phyloP scores from a whole-genome alignment of 2,329 filamentous ascomycete genomes.

The Trichoderma sp. region DNA sequence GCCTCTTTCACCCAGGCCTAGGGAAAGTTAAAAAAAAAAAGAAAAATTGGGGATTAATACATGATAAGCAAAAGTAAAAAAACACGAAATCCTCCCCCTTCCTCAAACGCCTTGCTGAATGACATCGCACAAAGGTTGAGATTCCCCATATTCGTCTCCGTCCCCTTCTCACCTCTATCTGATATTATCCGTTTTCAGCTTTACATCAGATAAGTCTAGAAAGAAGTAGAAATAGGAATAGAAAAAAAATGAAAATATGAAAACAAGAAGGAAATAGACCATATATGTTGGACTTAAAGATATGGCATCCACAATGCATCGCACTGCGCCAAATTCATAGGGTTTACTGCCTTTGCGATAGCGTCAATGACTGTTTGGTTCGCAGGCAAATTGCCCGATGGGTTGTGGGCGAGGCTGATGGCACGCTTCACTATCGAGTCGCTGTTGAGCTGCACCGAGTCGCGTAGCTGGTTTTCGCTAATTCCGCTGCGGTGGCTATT shows the following conservation, averaged over 20 bases:
- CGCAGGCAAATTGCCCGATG: constrained; percentile 80
- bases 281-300: constrained; percentile 55
- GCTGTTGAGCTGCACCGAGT: constrained; percentile 81
- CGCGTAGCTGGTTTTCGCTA: constrained; percentile 68
- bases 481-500: constrained; percentile 64
- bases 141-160: neutral
- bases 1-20: neutral
- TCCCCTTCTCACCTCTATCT: neutral
- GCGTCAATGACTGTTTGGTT: constrained; percentile 97
- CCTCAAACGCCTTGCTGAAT: constrained; percentile 16
- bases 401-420: constrained; percentile 76
- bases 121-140: constrained; percentile 8
- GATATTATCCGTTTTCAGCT: neutral
- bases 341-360: constrained; percentile 90
- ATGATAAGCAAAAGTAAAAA: neutral
- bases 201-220: neutral
- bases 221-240: neutral
- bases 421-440: constrained; percentile 92
- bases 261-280: neutral
- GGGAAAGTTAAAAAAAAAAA: neutral
- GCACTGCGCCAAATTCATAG: constrained; percentile 81
- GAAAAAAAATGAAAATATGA: neutral
- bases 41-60: neutral
- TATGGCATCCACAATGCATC: constrained; percentile 99
- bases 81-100: neutral